phyloP scores from a whole-genome alignment of 257 asterid species.

The Cordia subcordata region DNA sequence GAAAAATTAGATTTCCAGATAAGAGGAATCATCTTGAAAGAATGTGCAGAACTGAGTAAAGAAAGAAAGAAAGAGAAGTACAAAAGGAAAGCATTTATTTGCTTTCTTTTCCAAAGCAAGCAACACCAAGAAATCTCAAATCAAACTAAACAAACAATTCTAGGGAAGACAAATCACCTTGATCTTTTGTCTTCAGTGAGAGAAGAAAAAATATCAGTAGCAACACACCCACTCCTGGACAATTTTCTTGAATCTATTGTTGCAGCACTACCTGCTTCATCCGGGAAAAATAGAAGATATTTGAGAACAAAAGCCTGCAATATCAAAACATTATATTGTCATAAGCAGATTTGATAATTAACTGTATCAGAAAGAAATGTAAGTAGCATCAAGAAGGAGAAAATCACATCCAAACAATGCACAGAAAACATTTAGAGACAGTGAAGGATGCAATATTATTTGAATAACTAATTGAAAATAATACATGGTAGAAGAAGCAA shows the following conservation, averaged over 20 bases:
- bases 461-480: not conserved
- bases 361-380: not conserved
- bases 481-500: no score
- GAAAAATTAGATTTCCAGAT: no score
- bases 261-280: constrained; percentile 38
- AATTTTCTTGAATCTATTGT: constrained; percentile 29
- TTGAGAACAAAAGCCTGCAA: constrained; percentile 96
- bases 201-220: constrained; percentile 55
- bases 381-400: not conserved
- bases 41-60: no score
- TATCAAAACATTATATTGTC: constrained; percentile 22
- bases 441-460: not conserved
- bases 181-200: constrained; percentile 75
- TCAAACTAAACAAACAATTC: no score
- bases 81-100: no score
- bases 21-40: no score
- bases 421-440: not conserved
- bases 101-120: no score
- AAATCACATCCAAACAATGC: not conserved
- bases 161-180: constrained; percentile 39
- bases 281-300: constrained; percentile 64
- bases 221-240: constrained; percentile 43
- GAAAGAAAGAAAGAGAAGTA: no score
- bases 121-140: no score
- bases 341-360: constrained; percentile 10